phyloP scores from a whole-genome alignment of 148 eudicot species.

The Nepenthes gracilis region DNA sequence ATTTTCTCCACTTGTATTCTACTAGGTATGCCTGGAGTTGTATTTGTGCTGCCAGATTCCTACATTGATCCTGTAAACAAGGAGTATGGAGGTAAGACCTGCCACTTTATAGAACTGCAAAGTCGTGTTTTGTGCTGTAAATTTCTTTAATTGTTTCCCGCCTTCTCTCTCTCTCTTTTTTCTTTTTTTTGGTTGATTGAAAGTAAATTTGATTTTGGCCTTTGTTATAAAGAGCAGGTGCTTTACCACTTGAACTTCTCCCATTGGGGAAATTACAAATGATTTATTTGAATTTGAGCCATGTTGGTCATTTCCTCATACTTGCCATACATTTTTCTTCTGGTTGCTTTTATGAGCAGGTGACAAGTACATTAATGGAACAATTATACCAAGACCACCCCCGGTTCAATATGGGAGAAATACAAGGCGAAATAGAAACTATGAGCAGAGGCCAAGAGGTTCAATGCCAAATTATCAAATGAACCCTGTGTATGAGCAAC shows the following conservation, averaged over 20 bases:
- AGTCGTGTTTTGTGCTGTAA: neutral
- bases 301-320: too few relatives aligned
- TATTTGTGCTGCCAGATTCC: conserved; percentile 91
- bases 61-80: conserved; percentile 90
- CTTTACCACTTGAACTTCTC: too few relatives aligned
- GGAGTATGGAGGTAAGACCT: conserved; percentile 78
- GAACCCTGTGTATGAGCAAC: conserved; percentile 25
- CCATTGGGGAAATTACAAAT: too few relatives aligned
- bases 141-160: too few relatives aligned
- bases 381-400: conserved; percentile 80
- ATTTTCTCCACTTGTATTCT: neutral
- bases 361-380: conserved; percentile 83
- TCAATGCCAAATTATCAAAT: conserved; percentile 25
- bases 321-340: neutral
- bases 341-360: conserved; percentile 29
- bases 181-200: too few relatives aligned
- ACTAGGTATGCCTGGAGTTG: conserved; percentile 76
- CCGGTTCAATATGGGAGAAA: conserved; percentile 68
- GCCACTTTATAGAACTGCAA: too few relatives aligned
- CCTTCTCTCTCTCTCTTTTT: too few relatives aligned
- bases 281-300: too few relatives aligned
- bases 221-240: too few relatives aligned
- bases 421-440: conserved; percentile 9
- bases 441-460: conserved; percentile 14
- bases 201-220: too few relatives aligned